Percentiles rank a stretch among this genome's conserved stretches.
These are phyloP conservation scores for Cladophialophora yegresii DNA, from an alignment of 2,329 filamentous ascomycete species.

Conservation along the genomic window DNA sequence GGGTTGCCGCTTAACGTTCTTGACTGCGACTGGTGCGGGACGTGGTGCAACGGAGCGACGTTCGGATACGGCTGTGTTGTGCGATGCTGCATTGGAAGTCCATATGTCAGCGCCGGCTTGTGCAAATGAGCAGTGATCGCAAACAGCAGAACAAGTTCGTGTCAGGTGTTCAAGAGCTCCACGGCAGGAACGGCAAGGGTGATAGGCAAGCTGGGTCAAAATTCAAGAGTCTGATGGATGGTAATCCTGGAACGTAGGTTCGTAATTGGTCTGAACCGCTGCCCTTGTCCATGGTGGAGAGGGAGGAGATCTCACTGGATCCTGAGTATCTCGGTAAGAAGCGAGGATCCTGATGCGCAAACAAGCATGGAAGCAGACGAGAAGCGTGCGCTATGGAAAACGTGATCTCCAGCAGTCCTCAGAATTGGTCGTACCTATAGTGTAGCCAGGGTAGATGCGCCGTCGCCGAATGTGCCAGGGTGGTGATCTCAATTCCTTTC, in stretches of 20 bases:
- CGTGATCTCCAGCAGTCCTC: constrained; percentile 1
- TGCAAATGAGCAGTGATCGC: constrained; percentile 5
- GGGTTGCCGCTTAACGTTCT: constrained; percentile 34
- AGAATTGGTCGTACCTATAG: constrained; percentile 6
- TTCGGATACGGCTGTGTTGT: constrained; percentile 34
- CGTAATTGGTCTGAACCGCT: constrained; percentile 10
- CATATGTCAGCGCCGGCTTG: constrained; percentile 28
- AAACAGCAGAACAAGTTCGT: constrained; percentile 7
- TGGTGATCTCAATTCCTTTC: constrained; percentile 2
- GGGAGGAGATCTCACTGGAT: constrained; percentile 13
- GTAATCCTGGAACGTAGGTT: constrained; percentile 3
- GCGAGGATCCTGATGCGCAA: constrained; percentile 12
- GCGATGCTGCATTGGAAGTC: constrained; percentile 36
- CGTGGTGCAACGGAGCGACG: constrained; percentile 33
- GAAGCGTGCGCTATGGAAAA: neutral
- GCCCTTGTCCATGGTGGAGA: constrained; percentile 13
- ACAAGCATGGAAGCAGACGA: neutral
- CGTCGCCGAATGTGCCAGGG: constrained; percentile 3
- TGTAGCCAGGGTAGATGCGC: neutral
- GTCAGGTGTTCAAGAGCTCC: neutral
- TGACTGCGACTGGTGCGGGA: constrained; percentile 39
- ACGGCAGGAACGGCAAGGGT: neutral
- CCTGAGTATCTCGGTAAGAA: constrained; percentile 16
- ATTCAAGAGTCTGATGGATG: constrained; percentile 9
- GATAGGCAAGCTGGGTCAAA: constrained; percentile 3